Conservation (phyloP, 139 green algal genomes). For the Chlamydomonas schloesseri region DNA sequence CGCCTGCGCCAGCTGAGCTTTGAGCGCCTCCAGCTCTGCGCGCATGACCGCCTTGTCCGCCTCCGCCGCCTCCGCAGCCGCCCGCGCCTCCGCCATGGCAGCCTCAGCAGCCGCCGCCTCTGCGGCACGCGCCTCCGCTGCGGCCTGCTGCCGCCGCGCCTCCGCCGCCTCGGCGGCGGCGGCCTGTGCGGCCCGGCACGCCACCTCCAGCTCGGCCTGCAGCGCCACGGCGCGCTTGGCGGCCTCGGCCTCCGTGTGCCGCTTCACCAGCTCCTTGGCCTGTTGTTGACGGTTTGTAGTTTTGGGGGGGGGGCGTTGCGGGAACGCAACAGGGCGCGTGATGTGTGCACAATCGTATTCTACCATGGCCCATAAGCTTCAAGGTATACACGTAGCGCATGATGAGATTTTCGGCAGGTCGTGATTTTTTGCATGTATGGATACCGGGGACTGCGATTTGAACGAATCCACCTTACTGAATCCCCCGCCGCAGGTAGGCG, state of each 20-base stretch:
- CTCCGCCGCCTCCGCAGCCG: neutral
- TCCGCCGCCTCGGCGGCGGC: neutral
- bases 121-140: neutral
- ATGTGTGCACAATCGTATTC: no score
- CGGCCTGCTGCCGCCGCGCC: neutral
- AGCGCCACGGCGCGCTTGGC: no score
- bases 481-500: no score
- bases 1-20: neutral
- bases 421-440: no score
- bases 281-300: no score
- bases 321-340: no score
- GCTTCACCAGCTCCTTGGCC: neutral
- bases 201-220: neutral
- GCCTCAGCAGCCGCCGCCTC: neutral
- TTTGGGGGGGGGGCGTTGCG: no score
- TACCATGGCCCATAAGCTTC: no score
- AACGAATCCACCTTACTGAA: no score
- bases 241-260: neutral
- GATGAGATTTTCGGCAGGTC: no score
- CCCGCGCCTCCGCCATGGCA: neutral
- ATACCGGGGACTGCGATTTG: no score
- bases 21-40: neutral
- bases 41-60: neutral
- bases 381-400: no score
- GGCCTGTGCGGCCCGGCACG: neutral